Conservation (phyloP, 164 flowering plant genomes). For the Pachysandra terminalis region DNA sequence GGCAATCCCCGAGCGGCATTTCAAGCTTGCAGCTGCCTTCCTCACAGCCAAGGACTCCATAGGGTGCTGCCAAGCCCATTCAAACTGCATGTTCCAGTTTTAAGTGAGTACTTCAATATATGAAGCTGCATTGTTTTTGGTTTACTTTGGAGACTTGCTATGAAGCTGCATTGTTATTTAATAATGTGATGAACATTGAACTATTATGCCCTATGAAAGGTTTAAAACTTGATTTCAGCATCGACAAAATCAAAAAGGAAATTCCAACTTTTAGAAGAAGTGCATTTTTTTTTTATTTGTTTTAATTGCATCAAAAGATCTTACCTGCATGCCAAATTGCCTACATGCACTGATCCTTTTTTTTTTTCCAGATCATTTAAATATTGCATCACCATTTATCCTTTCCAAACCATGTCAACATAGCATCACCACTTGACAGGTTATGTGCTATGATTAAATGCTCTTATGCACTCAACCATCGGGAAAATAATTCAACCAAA, state of each 20-base stretch:
- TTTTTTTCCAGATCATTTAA: background rate
- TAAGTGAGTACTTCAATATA: slow-evolving; percentile 1
- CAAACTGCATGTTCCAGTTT: slow-evolving; percentile 63
- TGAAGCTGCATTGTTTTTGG: too few species aligned
- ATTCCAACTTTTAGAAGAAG: background rate
- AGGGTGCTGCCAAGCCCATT: slow-evolving; percentile 99
- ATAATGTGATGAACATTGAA: background rate
- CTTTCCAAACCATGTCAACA: too few species aligned
- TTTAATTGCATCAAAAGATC: background rate
- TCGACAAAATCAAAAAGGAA: background rate
- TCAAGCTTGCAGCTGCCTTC: slow-evolving; percentile 66
- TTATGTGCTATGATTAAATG: too few species aligned
- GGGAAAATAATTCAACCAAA: too few species aligned
- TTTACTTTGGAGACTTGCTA: too few species aligned
- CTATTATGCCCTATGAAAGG: background rate
- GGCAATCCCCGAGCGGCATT: slow-evolving; percentile 66
- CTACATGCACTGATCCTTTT: background rate
- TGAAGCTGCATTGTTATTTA: too few species aligned
- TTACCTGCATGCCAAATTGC: background rate
- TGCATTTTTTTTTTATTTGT: too few species aligned
- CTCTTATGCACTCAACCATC: too few species aligned
- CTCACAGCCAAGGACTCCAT: slow-evolving; percentile 72
- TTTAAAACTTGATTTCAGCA: background rate
- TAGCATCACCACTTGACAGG: too few species aligned
- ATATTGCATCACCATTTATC: background rate